Base-by-base conservation (phyloP, 106 monocot species). In the Chionographis japonica region DNA sequence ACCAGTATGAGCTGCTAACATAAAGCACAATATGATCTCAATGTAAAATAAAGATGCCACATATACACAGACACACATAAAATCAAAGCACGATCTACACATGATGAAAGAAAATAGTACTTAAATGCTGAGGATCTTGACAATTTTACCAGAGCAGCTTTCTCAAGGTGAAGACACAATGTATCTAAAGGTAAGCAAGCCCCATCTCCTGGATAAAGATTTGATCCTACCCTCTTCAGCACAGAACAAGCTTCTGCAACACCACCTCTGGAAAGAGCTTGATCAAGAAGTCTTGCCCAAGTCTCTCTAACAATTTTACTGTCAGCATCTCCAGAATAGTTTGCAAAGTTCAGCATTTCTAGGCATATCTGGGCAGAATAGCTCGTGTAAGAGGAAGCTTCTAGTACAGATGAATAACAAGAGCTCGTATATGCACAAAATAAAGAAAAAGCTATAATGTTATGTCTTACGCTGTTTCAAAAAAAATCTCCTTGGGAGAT, bases 311-410 rank as follows among this genome's bases (percentile, higher is more conserved):
- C 90, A 53, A 93, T 79, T 71, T 78, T 87, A 63, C 87, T 88
- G 56, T 93, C 98, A 58, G 87, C 89, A 65, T 93, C 98, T 60
- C 98, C 93, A 62, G 97, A 87, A 70, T 98, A 87, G 52, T 90
- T 93, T 72, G 98, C 98, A 76, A 98, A 98, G 80, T 87, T 88
- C 19, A 98, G 85, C 80, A 98, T 93, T 76, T 98, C 98, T 70
- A 98, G 74, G 81, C 98, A 98, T 71, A 90, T 72, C 97, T 97
- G 75, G 58, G 35, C 37, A 80, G 10, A 57, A 67, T 5, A 67
- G 38, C 17, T 4, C 40, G 5, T 6, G 18, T 14, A 27, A 27
- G 4, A 54, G 14, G 49, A 63, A 55, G 39, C 20, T 61, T 6
- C 4, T 37, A 27, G 37, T 9, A 56, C 17, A 52, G 62, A 35